These are phyloP conservation scores for Beauveria brongniartii DNA, from an alignment of 2,329 filamentous ascomycete genomes.

Conservation along the genomic window DNA sequence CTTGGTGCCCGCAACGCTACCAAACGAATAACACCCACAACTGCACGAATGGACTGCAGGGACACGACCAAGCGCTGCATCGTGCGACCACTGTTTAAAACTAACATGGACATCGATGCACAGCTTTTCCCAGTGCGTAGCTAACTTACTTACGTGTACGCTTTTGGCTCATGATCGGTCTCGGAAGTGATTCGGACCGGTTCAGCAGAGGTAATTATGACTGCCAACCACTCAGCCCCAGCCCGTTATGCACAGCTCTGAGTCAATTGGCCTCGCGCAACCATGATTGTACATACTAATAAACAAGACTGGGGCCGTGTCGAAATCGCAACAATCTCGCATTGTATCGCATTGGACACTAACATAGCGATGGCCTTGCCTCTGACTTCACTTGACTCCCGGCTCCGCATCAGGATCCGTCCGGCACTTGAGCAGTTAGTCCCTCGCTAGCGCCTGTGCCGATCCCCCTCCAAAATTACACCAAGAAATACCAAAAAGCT, in stretches of 20 bases:
- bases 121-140: not conserved
- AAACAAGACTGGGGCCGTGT: too few relatives aligned
- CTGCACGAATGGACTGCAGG: not conserved
- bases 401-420: not conserved
- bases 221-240: not conserved
- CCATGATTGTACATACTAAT: too few relatives aligned
- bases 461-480: not conserved
- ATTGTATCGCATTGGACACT: not conserved
- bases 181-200: not conserved
- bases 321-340: too few relatives aligned
- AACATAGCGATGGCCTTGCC: not conserved
- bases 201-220: not conserved
- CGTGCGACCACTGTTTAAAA: not conserved
- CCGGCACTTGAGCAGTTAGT: not conserved
- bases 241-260: not conserved
- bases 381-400: not conserved
- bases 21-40: not conserved
- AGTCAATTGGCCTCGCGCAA: not conserved
- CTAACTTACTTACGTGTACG: not conserved
- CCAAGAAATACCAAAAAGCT: not conserved
- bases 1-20: not conserved
- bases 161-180: not conserved
- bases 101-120: not conserved
- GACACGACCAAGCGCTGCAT: not conserved
- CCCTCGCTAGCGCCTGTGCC: not conserved